These are phyloP conservation scores for Chlorella sp. DNA, from an alignment of 139 green algal genomes.

Conservation along the genomic window DNA sequence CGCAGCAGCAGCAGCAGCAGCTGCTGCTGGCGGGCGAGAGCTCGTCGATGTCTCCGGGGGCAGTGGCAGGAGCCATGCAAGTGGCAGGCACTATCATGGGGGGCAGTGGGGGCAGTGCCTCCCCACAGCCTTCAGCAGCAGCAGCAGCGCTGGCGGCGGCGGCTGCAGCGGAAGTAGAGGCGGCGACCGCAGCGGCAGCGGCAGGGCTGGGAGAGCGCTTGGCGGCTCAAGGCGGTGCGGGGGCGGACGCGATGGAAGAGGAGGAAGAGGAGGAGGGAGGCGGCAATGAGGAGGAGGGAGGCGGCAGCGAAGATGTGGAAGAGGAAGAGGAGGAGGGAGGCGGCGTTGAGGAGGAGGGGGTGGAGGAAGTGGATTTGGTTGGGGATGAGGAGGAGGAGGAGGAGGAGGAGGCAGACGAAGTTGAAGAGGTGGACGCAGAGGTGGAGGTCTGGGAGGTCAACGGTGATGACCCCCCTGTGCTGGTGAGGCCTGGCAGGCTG, in stretches of 20 bases:
- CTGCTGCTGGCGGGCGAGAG: neutral
- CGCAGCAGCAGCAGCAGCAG: neutral
- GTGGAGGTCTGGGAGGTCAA: neutral
- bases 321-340: neutral
- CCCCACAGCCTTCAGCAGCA: neutral
- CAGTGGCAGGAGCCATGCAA: neutral
- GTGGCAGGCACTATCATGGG: constrained; percentile 18
- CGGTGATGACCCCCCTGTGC: neutral
- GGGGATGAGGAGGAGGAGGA: neutral
- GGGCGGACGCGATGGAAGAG: neutral
- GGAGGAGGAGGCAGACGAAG: neutral
- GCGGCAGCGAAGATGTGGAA: neutral
- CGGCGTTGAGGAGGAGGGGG: no score
- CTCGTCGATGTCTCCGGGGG: neutral
- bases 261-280: neutral
- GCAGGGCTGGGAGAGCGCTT: neutral
- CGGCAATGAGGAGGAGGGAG: neutral
- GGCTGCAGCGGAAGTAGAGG: neutral
- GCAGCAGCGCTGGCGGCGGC: neutral
- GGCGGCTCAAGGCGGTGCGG: neutral
- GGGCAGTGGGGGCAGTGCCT: neutral
- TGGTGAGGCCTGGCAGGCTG: neutral
- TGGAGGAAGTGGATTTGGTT: neutral
- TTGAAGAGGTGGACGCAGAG: neutral
- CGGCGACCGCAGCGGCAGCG: neutral